Evolutionary conservation across 2,329 filamentous ascomycete species (phyloP).

Genomic region (Botrytis porri): DNA sequence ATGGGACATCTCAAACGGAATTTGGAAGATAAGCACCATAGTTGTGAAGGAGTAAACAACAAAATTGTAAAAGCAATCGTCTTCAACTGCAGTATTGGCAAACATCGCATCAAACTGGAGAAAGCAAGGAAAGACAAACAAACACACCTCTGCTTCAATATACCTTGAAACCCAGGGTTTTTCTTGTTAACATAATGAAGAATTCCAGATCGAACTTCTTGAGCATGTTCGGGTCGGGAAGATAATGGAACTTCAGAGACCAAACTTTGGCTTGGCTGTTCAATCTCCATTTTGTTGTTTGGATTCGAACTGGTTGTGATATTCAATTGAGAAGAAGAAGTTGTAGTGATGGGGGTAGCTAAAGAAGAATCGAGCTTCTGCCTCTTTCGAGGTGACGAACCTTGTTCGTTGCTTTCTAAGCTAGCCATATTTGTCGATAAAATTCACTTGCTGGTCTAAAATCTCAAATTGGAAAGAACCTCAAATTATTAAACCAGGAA

Average conservation of each 20-base stretch:
- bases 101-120: background rate
- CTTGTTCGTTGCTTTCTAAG: slow-evolving; percentile 13
- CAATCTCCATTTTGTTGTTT: slow-evolving; percentile 22
- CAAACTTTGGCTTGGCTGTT: slow-evolving; percentile 7
- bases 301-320: background rate
- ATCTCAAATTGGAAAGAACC: background rate
- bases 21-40: background rate
- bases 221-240: slow-evolving; percentile 21
- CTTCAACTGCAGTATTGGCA: background rate
- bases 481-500: background rate
- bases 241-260: slow-evolving; percentile 20
- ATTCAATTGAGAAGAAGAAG: background rate
- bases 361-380: slow-evolving; percentile 24
- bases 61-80: background rate
- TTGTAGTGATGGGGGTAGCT: slow-evolving; percentile 14
- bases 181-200: slow-evolving; percentile 57
- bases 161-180: slow-evolving; percentile 58
- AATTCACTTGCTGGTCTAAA: background rate
- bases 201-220: slow-evolving; percentile 52
- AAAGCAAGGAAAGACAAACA: background rate
- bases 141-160: slow-evolving; percentile 63
- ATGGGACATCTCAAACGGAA: background rate
- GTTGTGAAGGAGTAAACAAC: background rate
- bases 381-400: slow-evolving; percentile 26
- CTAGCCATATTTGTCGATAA: slow-evolving; percentile 27